Evolutionary conservation across 495 filamentous ascomycete genomes (phyloP), one percentile per base, ranked within the genome.

Genomic region (Sphaerosporella brunnea): DNA sequence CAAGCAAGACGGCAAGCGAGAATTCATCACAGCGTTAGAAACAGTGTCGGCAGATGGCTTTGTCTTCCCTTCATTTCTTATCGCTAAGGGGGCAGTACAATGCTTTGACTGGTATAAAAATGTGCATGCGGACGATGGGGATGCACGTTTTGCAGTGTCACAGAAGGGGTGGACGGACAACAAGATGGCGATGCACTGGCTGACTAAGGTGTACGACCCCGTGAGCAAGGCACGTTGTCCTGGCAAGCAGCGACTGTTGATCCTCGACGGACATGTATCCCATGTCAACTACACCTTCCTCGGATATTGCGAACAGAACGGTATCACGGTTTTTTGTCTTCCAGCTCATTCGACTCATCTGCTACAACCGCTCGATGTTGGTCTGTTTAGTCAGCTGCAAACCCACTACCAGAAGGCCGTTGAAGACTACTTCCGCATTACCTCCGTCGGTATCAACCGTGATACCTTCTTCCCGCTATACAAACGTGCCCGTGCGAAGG

Each of bases 21-120:
- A 53, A 10, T 35, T 53, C 11, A 34, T 48, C 2, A 43, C 44
- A n/a, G 28, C 50, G 5, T 20, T 53, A 10, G 51, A 53, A 30
- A 23, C 38, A 0, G 36, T 49, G 10, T 41, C 36, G 11, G 45
- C 38, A 0, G 11, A 15, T 16, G 47, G 24, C 11, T 18, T 23
- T 3, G 23, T 54, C 4, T 23, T 37, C 8, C 36, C 30, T 1
- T 25, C 36, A 2, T 51, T 48, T 13, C 3, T 51, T 8, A 48
- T 54, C 11, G 45, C 42, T 11, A 37, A 51, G 39, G 49, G 49
- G 0, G 36, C 37, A 40, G 3, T 43, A 10, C 49, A 54, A 23
- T 8, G 28, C 40, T 48, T 30, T 37, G 5, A 15, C 36, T 5
- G 8, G n/a, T n/a, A n/a, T n/a, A n/a, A n/a, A n/a, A n/a, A n/a